Conservation (phyloP, 306 rosid genomes). For the Sesbania bispinosa region DNA sequence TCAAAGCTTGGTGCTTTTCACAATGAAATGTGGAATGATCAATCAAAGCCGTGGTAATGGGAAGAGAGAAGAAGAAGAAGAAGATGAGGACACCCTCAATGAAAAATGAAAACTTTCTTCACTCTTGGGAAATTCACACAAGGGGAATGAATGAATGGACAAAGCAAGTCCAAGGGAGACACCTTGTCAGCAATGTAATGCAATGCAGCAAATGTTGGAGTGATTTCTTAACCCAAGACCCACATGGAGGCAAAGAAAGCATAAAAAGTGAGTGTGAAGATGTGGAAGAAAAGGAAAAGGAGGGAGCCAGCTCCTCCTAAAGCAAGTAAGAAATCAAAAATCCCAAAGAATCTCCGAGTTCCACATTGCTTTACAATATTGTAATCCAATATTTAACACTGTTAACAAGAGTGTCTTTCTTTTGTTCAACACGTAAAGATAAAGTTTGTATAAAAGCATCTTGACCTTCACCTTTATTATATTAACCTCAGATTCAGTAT, state of each 20-base stretch:
- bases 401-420: slow-evolving; percentile 33
- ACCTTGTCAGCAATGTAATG: slow-evolving; percentile 37
- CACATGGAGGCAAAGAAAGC: slow-evolving; percentile 57
- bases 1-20: too few relatives aligned
- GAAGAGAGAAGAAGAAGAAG: neutral
- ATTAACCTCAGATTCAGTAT: slow-evolving; percentile 37
- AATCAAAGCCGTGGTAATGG: neutral
- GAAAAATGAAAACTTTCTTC: slow-evolving; percentile 20
- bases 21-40: neutral
- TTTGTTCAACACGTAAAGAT: slow-evolving; percentile 63
- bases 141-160: slow-evolving; percentile 8
- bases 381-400: slow-evolving; percentile 33
- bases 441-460: slow-evolving; percentile 61
- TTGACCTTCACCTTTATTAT: slow-evolving; percentile 58
- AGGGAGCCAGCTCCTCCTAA: slow-evolving; percentile 37
- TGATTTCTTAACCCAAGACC: slow-evolving; percentile 41
- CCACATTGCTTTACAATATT: slow-evolving; percentile 32
- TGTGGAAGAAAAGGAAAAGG: slow-evolving; percentile 48
- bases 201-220: slow-evolving; percentile 28
- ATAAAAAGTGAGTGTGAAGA: slow-evolving; percentile 58
- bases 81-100: neutral
- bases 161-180: slow-evolving; percentile 14
- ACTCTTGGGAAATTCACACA: slow-evolving; percentile 21
- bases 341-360: slow-evolving; percentile 48
- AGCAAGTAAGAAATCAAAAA: slow-evolving; percentile 45